Percentiles rank a stretch among this genome's conserved stretches.
phyloP scores from a whole-genome alignment of 495 filamentous ascomycete genomes.

The Choiromyces venosus region DNA sequence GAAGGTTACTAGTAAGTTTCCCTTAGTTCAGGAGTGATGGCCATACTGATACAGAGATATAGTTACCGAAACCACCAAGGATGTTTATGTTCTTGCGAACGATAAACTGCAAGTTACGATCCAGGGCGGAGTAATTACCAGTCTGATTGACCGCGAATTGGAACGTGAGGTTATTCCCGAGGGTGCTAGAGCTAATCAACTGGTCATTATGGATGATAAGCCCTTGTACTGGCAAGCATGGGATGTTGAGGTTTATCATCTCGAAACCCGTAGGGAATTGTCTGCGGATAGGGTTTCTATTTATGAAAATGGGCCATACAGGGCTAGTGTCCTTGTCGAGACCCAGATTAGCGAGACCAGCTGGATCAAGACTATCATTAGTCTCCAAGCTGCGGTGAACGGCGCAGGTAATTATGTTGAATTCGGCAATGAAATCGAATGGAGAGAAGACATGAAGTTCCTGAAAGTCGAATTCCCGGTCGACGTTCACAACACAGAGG shows the following conservation, averaged over 20 bases:
- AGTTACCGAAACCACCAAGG: slow-evolving; percentile 60
- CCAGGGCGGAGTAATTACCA: slow-evolving; percentile 69
- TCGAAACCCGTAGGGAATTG: slow-evolving; percentile 77
- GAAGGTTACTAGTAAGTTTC: slow-evolving; percentile 26
- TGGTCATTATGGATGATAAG: slow-evolving; percentile 96
- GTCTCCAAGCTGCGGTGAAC: slow-evolving; percentile 60
- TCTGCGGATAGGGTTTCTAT: slow-evolving; percentile 60
- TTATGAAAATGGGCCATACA: slow-evolving; percentile 64
- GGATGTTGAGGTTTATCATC: slow-evolving; percentile 96
- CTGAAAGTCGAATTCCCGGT: slow-evolving; percentile 98
- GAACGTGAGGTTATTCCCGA: slow-evolving; percentile 72
- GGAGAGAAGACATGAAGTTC: slow-evolving; percentile 94
- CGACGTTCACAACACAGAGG: slow-evolving; percentile 83
- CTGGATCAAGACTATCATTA: slow-evolving; percentile 82
- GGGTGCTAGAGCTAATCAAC: slow-evolving; percentile 77
- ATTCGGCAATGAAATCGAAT: slow-evolving; percentile 76
- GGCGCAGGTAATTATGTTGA: slow-evolving; percentile 68
- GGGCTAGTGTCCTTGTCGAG: slow-evolving; percentile 70
- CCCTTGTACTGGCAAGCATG: slow-evolving; percentile 98
- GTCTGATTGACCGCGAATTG: slow-evolving; percentile 64
- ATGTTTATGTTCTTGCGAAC: slow-evolving; percentile 73
- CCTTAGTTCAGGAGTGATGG: not conserved
- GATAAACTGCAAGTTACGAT: slow-evolving; percentile 65
- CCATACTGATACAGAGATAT: slow-evolving; percentile 24
- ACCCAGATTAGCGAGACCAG: slow-evolving; percentile 81